Conservation (phyloP, 805 yeast species). For the Danielia oregonensis region DNA sequence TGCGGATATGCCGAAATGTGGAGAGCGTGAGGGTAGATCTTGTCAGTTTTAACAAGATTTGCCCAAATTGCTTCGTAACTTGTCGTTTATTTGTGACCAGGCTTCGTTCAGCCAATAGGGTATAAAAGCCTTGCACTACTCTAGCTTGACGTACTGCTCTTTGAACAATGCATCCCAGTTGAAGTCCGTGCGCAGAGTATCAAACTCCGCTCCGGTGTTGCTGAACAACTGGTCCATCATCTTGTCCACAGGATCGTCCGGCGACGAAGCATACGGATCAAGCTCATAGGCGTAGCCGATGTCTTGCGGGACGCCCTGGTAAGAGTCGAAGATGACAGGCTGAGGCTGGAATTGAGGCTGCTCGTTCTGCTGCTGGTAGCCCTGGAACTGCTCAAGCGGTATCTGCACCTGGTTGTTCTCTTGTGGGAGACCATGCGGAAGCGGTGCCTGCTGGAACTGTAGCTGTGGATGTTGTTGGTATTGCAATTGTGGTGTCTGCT, state of each 20-base stretch:
- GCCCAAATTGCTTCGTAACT: no score
- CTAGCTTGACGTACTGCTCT: not conserved
- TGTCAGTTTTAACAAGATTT: no score
- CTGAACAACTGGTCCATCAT: constrained; percentile 9
- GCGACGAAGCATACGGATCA: not conserved
- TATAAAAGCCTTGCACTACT: not conserved
- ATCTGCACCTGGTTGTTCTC: not conserved
- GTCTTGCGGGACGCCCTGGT: not conserved
- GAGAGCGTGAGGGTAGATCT: no score
- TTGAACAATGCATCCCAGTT: constrained; percentile 13
- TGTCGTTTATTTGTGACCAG: no score
- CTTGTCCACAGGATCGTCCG: not conserved
- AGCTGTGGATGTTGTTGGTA: not conserved
- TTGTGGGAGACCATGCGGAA: no score
- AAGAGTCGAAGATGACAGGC: not conserved
- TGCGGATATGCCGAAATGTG: no score
- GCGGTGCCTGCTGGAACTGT: not conserved
- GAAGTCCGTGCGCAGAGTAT: constrained; percentile 4
- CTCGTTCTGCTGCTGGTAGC: not conserved
- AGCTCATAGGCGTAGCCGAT: not conserved
- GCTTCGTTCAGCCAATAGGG: no score
- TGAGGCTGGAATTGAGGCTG: not conserved
- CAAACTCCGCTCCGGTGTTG: constrained; percentile 13
- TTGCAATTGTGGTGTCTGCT: not conserved
- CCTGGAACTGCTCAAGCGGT: not conserved